Conservation (phyloP, 2,329 filamentous ascomycete genomes). For the Cadophora gregata region DNA sequence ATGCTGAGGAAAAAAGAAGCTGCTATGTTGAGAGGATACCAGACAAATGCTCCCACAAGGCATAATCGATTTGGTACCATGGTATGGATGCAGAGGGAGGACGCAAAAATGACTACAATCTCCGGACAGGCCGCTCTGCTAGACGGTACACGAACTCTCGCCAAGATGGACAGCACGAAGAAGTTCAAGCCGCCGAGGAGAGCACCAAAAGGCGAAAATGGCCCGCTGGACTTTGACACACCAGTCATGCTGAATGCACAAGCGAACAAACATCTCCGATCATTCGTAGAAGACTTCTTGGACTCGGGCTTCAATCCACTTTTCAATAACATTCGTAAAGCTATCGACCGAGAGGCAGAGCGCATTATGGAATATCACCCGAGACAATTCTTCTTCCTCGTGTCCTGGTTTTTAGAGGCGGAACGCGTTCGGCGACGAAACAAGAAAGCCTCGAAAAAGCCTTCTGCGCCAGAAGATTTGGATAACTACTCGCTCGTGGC, state of each 20-base stretch:
- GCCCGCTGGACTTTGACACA: constrained; percentile 77
- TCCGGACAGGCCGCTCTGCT: constrained; percentile 87
- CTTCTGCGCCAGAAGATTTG: constrained; percentile 56
- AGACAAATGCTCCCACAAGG: constrained; percentile 78
- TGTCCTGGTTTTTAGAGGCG: constrained; percentile 90
- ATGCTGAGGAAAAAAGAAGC: constrained; percentile 81
- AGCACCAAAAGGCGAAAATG: constrained; percentile 64
- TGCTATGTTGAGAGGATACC: constrained; percentile 78
- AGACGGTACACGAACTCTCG: constrained; percentile 72
- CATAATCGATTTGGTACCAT: constrained; percentile 97
- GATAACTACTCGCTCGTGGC: constrained; percentile 88
- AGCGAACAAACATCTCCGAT: constrained; percentile 77
- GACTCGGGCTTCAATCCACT: constrained; percentile 95
- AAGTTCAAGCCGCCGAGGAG: constrained; percentile 84
- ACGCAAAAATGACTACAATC: constrained; percentile 82
- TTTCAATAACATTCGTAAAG: constrained; percentile 84
- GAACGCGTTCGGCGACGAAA: constrained; percentile 74
- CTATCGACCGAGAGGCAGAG: constrained; percentile 87
- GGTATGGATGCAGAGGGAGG: constrained; percentile 92
- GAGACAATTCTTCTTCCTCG: constrained; percentile 89
- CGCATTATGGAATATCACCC: constrained; percentile 79
- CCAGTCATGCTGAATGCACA: constrained; percentile 71
- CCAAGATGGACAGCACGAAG: constrained; percentile 91
- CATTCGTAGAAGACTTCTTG: constrained; percentile 90
- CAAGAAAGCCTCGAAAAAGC: constrained; percentile 60